Conservation (phyloP, 2,329 filamentous ascomycete genomes). For the Cytospora paraplurivora region DNA sequence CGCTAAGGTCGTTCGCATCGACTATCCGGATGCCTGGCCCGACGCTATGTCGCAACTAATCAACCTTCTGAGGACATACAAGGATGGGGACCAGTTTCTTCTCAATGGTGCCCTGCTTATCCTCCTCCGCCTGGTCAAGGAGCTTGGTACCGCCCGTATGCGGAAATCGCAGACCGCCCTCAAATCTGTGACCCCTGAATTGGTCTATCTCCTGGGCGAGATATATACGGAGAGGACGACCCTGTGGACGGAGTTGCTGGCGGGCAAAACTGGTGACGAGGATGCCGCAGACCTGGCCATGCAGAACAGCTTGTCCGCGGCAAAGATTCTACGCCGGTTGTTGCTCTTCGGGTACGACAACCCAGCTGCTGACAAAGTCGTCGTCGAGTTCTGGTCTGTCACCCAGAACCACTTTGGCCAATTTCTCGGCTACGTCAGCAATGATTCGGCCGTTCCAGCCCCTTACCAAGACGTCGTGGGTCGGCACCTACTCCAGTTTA, state of each 20-base stretch:
- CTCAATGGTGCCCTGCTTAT: constrained; percentile 75
- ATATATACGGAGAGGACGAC: constrained; percentile 77
- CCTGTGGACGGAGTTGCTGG: constrained; percentile 66
- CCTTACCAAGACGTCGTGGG: constrained; percentile 66
- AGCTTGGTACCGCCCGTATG: constrained; percentile 79
- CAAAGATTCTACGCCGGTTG: constrained; percentile 80
- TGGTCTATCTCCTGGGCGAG: constrained; percentile 75
- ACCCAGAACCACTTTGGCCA: constrained; percentile 77
- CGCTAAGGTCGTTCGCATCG: constrained; percentile 85
- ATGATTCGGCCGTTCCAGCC: constrained; percentile 55
- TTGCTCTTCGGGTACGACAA: constrained; percentile 81
- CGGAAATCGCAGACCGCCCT: constrained; percentile 74
- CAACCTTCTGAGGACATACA: constrained; percentile 61
- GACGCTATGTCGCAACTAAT: constrained; percentile 63
- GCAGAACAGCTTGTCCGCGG: constrained; percentile 73
- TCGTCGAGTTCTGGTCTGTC: constrained; percentile 78
- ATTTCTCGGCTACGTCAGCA: constrained; percentile 66
- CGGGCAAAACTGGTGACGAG: constrained; percentile 59
- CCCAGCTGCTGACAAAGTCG: constrained; percentile 75
- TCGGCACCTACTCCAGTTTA: constrained; percentile 85
- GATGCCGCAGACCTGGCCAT: constrained; percentile 64
- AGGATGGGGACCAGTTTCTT: constrained; percentile 61
- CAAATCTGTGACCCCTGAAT: constrained; percentile 77
- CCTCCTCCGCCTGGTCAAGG: constrained; percentile 85
- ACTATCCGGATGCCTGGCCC: constrained; percentile 87